Evolutionary conservation across 2,329 filamentous ascomycete genomes (phyloP).

Genomic region (Colletotrichum eleusines): DNA sequence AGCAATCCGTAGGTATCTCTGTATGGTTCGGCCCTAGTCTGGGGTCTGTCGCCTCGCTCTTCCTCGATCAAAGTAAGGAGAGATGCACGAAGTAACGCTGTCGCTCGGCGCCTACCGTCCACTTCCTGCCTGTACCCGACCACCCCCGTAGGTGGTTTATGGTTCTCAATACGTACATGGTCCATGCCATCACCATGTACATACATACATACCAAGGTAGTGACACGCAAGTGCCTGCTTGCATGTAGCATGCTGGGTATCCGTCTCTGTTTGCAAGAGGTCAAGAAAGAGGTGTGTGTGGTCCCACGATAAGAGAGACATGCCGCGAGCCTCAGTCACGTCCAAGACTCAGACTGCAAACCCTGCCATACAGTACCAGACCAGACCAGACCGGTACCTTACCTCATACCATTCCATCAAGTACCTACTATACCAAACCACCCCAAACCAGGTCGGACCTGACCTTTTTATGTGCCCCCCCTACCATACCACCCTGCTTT

Average conservation of each 20-base stretch:
- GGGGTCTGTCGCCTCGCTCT: slow-evolving; percentile 33
- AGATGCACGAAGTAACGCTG: slow-evolving; percentile 35
- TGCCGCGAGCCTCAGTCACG: slow-evolving; percentile 39
- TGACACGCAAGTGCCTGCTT: slow-evolving; percentile 35
- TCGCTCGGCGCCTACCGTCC: slow-evolving; percentile 39
- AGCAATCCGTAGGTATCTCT: no score
- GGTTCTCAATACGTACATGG: slow-evolving; percentile 14
- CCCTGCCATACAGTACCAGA: slow-evolving; percentile 21
- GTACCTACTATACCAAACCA: slow-evolving; percentile 17
- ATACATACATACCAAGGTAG: no score
- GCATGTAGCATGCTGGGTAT: slow-evolving; percentile 28
- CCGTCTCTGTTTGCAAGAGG: slow-evolving; percentile 30
- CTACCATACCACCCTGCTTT: slow-evolving; percentile 7
- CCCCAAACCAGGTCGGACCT: slow-evolving; percentile 18
- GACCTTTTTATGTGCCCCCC: slow-evolving; percentile 14
- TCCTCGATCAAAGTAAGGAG: slow-evolving; percentile 40
- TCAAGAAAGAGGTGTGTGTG: slow-evolving; percentile 28
- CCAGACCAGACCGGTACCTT: slow-evolving; percentile 20
- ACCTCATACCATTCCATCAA: not conserved
- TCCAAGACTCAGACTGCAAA: slow-evolving; percentile 20
- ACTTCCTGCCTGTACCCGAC: not conserved
- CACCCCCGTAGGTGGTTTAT: not conserved
- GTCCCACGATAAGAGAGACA: slow-evolving; percentile 37
- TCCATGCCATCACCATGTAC: slow-evolving; percentile 34
- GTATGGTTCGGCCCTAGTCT: slow-evolving; percentile 10